phyloP scores from a whole-genome alignment of 2,329 filamentous ascomycete species.

The Trichothecium roseum region DNA sequence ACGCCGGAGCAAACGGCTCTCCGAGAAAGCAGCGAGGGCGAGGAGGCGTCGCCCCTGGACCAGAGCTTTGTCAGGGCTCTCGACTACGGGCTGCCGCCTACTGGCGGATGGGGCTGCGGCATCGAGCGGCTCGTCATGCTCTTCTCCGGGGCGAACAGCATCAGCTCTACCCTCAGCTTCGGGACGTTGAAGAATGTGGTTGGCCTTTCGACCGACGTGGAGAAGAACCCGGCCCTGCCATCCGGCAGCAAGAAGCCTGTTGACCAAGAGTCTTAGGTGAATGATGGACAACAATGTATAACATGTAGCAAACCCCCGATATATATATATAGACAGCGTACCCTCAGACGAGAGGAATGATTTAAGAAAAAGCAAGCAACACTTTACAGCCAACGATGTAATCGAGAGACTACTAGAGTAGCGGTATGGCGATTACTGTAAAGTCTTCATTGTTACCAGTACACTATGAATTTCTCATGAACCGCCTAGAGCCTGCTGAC shows the following conservation, averaged over 20 bases:
- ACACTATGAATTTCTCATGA: too few species aligned
- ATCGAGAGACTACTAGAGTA: too few species aligned
- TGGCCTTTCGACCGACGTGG: conserved; percentile 3
- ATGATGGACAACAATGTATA: background rate
- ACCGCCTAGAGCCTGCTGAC: too few species aligned
- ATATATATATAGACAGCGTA: background rate
- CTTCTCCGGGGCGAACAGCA: conserved; percentile 66
- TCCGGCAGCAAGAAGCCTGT: background rate
- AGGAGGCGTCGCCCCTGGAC: conserved; percentile 44
- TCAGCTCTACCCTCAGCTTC: conserved; percentile 81
- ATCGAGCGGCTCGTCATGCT: conserved; percentile 89
- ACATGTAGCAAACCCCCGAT: background rate
- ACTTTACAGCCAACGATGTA: too few species aligned
- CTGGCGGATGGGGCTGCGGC: conserved; percentile 92
- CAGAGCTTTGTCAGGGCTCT: conserved; percentile 77
- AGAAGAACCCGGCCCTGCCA: background rate
- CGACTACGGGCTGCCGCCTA: conserved; percentile 86
- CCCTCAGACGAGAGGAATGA: background rate
- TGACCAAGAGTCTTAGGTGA: too few species aligned
- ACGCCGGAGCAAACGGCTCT: conserved; percentile 6
- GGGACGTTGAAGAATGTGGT: conserved; percentile 68
- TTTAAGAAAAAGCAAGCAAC: too few species aligned
- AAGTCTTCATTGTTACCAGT: too few species aligned
- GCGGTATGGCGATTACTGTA: too few species aligned
- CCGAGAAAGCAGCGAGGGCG: conserved; percentile 26